A percentile compares a stretch with the other conserved stretches of the same genome.
phyloP scores from a whole-genome alignment of 192 early-diverging fungal genomes.

The Backusella mclennaniae region DNA sequence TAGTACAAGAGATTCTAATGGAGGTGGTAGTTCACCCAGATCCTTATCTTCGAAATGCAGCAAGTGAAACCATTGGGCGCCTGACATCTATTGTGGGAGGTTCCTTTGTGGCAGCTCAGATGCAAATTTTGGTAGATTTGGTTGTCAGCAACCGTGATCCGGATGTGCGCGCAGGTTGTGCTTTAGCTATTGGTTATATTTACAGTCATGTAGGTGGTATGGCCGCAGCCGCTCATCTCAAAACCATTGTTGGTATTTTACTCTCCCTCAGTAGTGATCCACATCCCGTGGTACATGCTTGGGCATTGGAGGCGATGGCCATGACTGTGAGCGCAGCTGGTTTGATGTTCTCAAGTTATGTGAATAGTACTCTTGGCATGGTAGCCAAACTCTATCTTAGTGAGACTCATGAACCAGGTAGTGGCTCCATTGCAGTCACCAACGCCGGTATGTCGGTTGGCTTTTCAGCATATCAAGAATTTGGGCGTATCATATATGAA shows the following conservation, averaged over 20 bases:
- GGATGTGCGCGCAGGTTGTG: conserved; percentile 90
- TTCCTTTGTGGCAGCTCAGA: conserved; percentile 65
- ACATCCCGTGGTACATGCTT: conserved; percentile 91
- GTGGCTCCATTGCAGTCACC: conserved; percentile 61
- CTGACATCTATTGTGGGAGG: conserved; percentile 69
- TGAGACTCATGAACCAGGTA: conserved; percentile 78
- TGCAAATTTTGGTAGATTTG: conserved; percentile 78
- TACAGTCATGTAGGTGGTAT: conserved; percentile 89
- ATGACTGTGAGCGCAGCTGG: conserved; percentile 87
- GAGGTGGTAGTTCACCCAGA: conserved; percentile 70
- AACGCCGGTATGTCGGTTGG: conserved; percentile 59
- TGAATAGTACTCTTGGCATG: conserved; percentile 81
- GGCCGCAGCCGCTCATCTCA: conserved; percentile 77
- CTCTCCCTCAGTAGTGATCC: conserved; percentile 89
- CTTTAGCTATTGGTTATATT: conserved; percentile 86
- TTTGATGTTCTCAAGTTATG: conserved; percentile 88
- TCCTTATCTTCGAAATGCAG: conserved; percentile 66
- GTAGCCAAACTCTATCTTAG: conserved; percentile 87
- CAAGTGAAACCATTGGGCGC: conserved; percentile 81
- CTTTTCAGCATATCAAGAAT: conserved; percentile 63
- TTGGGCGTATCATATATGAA: conserved; percentile 89
- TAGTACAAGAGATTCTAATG: conserved; percentile 42
- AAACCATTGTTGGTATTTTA: conserved; percentile 86
- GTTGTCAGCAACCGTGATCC: conserved; percentile 92
- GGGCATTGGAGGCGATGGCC: conserved; percentile 85